These are phyloP conservation scores for Saccharomycopsis guyanensis DNA, from an alignment of 805 yeast genomes.

Conservation along the genomic window DNA sequence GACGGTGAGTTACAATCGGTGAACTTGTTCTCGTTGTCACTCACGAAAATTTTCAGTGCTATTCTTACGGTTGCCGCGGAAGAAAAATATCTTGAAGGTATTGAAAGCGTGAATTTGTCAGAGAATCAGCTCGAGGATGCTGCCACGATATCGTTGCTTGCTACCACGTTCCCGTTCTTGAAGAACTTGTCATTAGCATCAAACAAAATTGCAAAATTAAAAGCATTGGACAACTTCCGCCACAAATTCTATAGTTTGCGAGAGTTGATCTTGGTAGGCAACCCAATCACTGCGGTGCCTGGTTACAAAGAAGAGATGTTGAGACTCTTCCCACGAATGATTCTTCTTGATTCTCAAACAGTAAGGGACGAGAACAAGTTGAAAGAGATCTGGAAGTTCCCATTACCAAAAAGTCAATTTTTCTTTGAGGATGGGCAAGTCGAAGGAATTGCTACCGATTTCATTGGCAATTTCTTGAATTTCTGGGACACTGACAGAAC, in stretches of 20 bases:
- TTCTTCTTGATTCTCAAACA: slow-evolving; percentile 68
- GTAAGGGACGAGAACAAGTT: slow-evolving; percentile 69
- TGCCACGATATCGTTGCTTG: slow-evolving; percentile 40
- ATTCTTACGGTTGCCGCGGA: slow-evolving; percentile 71
- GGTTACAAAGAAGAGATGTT: slow-evolving; percentile 54
- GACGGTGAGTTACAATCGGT: slow-evolving; percentile 53
- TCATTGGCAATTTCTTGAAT: slow-evolving; percentile 65
- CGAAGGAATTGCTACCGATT: slow-evolving; percentile 65
- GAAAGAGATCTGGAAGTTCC: slow-evolving; percentile 43
- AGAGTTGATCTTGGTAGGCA: slow-evolving; percentile 71
- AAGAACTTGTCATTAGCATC: slow-evolving; percentile 74
- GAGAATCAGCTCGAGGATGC: slow-evolving; percentile 57
- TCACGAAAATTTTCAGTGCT: slow-evolving; percentile 83
- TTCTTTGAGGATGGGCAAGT: slow-evolving; percentile 77
- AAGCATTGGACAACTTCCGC: slow-evolving; percentile 65
- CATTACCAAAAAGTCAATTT: slow-evolving; percentile 48
- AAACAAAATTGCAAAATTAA: slow-evolving; percentile 55
- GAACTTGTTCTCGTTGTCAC: slow-evolving; percentile 57
- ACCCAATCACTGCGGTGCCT: slow-evolving; percentile 53
- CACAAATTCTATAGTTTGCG: slow-evolving; percentile 65
- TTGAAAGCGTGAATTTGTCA: slow-evolving; percentile 66
- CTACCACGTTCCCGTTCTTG: slow-evolving; percentile 67
- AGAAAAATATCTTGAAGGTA: slow-evolving; percentile 32
- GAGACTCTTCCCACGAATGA: slow-evolving; percentile 69
- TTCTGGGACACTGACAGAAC: slow-evolving; percentile 75